Conservation (phyloP, 1,139 yeast genomes). For the Kurtzmaniella quercitrusa region DNA sequence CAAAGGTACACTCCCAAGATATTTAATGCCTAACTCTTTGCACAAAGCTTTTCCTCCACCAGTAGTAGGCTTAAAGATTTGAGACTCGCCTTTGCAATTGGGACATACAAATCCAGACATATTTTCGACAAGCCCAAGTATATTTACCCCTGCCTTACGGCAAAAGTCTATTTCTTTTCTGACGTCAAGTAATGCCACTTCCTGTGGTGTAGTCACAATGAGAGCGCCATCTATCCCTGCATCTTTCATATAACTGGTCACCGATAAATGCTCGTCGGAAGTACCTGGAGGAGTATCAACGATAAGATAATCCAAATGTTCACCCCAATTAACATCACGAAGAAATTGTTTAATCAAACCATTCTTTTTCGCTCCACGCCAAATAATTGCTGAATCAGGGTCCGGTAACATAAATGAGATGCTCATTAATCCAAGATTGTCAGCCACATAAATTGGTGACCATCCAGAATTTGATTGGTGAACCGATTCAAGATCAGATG, state of each 20-base stretch:
- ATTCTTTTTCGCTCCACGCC: conserved; percentile 96
- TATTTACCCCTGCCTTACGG: conserved; percentile 78
- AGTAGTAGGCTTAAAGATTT: conserved; percentile 90
- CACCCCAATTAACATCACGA: conserved; percentile 96
- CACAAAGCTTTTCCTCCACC: conserved; percentile 93
- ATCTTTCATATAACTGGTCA: conserved; percentile 82
- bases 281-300: conserved; percentile 99
- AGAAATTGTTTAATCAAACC: conserved; percentile 90
- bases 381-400: conserved; percentile 88
- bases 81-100: conserved; percentile 82
- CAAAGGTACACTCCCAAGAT: conserved; percentile 87
- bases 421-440: conserved; percentile 92
- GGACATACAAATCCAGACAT: conserved; percentile 99
- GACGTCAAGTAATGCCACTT: conserved; percentile 91
- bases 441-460: conserved; percentile 96
- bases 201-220: conserved; percentile 96
- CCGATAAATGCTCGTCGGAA: conserved; percentile 92
- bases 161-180: conserved; percentile 96
- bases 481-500: conserved; percentile 69
- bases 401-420: conserved; percentile 95
- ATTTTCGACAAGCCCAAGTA: conserved; percentile 90
- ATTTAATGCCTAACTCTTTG: conserved; percentile 69
- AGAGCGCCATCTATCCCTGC: conserved; percentile 95
- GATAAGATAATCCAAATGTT: conserved; percentile 72
- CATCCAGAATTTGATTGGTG: conserved; percentile 92